Evolutionary conservation across 2,329 filamentous ascomycete genomes (phyloP).

Genomic region (Ophiostoma sp.): DNA sequence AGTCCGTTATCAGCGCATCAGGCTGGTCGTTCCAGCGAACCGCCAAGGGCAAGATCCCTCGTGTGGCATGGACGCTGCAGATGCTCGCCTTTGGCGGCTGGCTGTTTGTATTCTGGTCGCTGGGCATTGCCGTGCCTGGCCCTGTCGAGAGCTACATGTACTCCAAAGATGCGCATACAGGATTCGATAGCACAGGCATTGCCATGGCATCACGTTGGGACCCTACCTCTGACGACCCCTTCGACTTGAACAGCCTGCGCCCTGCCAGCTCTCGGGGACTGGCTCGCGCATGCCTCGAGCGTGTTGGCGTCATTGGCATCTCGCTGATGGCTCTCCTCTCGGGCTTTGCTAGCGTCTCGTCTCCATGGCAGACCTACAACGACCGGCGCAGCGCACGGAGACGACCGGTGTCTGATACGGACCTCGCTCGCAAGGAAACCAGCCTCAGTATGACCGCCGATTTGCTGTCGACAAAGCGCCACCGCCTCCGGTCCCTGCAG

Average conservation of each 20-base stretch:
- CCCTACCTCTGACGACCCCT: background rate
- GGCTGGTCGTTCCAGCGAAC: slow-evolving; percentile 65
- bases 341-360: slow-evolving; percentile 84
- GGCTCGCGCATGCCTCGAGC: slow-evolving; percentile 59
- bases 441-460: slow-evolving; percentile 77
- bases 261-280: slow-evolving; percentile 35
- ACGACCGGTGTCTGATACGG: slow-evolving; percentile 68
- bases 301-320: slow-evolving; percentile 82
- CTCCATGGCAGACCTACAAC: slow-evolving; percentile 80
- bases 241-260: slow-evolving; percentile 19
- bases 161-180: slow-evolving; percentile 32
- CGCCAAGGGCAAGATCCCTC: slow-evolving; percentile 56
- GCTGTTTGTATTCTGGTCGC: slow-evolving; percentile 74
- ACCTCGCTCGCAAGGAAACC: slow-evolving; percentile 74
- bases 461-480: slow-evolving; percentile 74
- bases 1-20: slow-evolving; percentile 57
- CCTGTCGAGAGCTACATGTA: slow-evolving; percentile 32
- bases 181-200: slow-evolving; percentile 38
- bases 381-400: slow-evolving; percentile 52
- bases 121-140: slow-evolving; percentile 60
- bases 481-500: slow-evolving; percentile 69
- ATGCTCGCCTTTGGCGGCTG: slow-evolving; percentile 63
- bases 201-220: slow-evolving; percentile 33
- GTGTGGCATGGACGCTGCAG: slow-evolving; percentile 66
- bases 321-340: slow-evolving; percentile 85